Base-by-base conservation (phyloP, 768 basidiomycete species). In the Rhodotorula sphaerocarpa region DNA sequence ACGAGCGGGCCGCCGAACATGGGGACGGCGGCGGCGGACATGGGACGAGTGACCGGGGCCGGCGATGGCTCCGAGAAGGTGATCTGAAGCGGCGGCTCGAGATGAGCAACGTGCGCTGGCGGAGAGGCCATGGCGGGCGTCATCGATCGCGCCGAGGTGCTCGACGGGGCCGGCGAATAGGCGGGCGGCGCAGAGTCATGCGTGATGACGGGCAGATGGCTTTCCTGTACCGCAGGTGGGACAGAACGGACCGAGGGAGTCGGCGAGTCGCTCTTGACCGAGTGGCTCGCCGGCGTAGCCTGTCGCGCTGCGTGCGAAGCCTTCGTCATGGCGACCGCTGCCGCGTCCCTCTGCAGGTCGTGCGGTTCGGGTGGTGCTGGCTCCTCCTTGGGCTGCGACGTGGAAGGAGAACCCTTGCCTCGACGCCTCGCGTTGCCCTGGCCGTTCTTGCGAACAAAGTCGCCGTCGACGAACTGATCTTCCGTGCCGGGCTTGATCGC, bases 401-500 rank as follows among this genome's bases (percentile, higher is more conserved):
- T 18, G 5, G 53, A 33, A 33, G 36, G 12, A 28, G 21, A n/a
- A 20, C 10, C 25, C 45, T 27, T 25, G 25, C 58, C 36, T 31
- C 43, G 42, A 20, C 36, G 30, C 28, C 62, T 42, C 47, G 55
- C 23, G 5, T 11, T 42, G 15, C 50, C 46, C 31, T 57, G 45
- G 0, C 63, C 59, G 7, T 67, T 72, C 33, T 73, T 67, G 56
- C 74, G 72, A 21, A 67, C 56, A 58, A 73, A 91, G n/a, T 84
- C 85, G 39, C 89, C 89, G 42, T 83, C 84, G 61, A 82, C 80
- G 71, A 93, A 93, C 70, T 90, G 90, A 28, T 84, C 82, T 50
- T 90, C 74, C 72, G 88, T 87, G 57, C 86, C 84, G 61, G 88
- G 84, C 74, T 82, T 86, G 65, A 92, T 87, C 4, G 86, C 86